These are phyloP conservation scores for Conticribra guillardii DNA, from an alignment of 108 stramenopile species.

Conservation along the genomic window DNA sequence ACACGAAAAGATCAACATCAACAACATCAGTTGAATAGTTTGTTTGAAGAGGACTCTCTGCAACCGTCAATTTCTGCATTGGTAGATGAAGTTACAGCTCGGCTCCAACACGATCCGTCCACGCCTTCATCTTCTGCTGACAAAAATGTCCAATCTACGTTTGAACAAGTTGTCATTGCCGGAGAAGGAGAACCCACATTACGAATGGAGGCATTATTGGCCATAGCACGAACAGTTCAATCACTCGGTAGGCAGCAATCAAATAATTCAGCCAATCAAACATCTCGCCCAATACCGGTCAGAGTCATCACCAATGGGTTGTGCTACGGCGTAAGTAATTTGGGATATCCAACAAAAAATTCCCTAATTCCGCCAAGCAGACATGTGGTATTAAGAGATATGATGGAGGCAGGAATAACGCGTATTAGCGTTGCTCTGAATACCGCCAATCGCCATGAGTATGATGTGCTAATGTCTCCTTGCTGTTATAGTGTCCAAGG, in stretches of 20 bases:
- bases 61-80: slow-evolving; percentile 50
- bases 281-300: not conserved
- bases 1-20: not conserved
- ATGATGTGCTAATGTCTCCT: slow-evolving; percentile 38
- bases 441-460: slow-evolving; percentile 45
- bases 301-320: slow-evolving; percentile 46
- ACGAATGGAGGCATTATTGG: slow-evolving; percentile 58
- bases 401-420: slow-evolving; percentile 34
- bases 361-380: slow-evolving; percentile 12
- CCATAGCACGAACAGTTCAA: slow-evolving; percentile 30
- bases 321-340: slow-evolving; percentile 30
- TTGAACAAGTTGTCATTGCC: slow-evolving; percentile 63
- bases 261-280: not conserved
- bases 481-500: slow-evolving; percentile 22
- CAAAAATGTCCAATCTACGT: not conserved
- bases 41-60: slow-evolving; percentile 22
- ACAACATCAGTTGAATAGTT: not conserved
- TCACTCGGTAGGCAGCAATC: not conserved
- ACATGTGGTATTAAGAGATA: slow-evolving; percentile 33
- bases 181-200: slow-evolving; percentile 84
- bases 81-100: slow-evolving; percentile 37
- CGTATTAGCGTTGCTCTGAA: slow-evolving; percentile 29
- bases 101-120: too few relatives aligned
- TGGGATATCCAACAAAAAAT: slow-evolving; percentile 34
- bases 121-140: too few relatives aligned